These are phyloP conservation scores for Giardia duodenalis DNA, from an alignment of 208 protist genomes.

Conservation along the genomic window DNA sequence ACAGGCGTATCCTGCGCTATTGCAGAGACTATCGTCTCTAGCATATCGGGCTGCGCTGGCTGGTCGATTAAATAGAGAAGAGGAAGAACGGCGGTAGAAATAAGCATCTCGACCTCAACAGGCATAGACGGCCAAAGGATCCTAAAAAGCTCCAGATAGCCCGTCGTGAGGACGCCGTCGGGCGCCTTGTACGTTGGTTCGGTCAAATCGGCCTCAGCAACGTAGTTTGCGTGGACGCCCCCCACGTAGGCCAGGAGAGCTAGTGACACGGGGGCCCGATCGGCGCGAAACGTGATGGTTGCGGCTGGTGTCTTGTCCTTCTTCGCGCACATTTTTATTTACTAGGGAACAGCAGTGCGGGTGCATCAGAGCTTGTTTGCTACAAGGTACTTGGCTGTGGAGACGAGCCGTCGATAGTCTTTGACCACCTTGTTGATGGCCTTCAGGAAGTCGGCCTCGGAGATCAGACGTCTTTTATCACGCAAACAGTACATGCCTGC, in stretches of 20 bases:
- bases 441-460: constrained; percentile 97
- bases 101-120: too few species aligned
- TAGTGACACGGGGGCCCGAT: not conserved
- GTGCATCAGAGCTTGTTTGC: not conserved
- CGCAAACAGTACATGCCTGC: constrained; percentile 99
- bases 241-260: not conserved
- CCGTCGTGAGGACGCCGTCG: not conserved
- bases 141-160: not conserved
- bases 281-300: not conserved
- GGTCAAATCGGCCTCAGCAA: not conserved
- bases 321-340: not conserved
- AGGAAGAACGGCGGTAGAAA: not conserved
- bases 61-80: too few species aligned
- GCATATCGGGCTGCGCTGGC: too few species aligned
- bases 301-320: not conserved
- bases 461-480: constrained; percentile 85
- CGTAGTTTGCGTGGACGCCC: not conserved
- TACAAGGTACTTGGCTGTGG: constrained; percentile 97
- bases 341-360: too few species aligned
- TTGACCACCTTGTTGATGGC: constrained; percentile 99
- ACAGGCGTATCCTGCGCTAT: too few species aligned
- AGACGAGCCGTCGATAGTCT: constrained; percentile 95
- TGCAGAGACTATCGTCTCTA: too few species aligned
- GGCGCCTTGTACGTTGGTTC: not conserved
- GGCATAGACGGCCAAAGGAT: not conserved